phyloP scores from a whole-genome alignment of 306 rosid species.

The Fragaria nilgerrensis region DNA sequence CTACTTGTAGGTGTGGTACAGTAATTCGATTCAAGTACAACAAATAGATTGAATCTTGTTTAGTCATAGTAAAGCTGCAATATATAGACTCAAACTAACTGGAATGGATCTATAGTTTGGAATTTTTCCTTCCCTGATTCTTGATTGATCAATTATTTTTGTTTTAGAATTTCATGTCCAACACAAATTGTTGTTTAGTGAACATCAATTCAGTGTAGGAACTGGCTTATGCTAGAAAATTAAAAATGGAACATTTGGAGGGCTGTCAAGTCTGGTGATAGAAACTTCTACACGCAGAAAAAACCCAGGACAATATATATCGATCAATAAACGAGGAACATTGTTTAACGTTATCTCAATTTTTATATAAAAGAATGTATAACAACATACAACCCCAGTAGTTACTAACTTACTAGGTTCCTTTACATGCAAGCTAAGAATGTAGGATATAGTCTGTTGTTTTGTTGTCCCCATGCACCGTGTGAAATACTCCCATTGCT shows the following conservation, averaged over 20 bases:
- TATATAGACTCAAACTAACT: not conserved
- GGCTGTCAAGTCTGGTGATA: not conserved
- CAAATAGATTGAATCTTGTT: not conserved
- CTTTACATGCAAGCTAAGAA: not conserved
- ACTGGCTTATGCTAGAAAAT: not conserved
- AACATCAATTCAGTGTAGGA: not conserved
- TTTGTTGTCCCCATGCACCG: not conserved
- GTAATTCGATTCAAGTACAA: not conserved
- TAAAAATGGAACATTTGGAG: not conserved
- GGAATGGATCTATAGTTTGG: not conserved
- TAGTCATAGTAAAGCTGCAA: not conserved
- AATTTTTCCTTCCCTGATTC: not conserved
- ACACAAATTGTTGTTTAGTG: not conserved
- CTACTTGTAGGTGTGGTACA: not conserved
- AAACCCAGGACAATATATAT: not conserved
- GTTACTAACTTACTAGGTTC: not conserved
- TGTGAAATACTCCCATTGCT: slow-evolving; percentile 3
- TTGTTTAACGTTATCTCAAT: not conserved
- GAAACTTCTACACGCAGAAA: not conserved
- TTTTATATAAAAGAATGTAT: not conserved
- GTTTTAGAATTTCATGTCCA: not conserved
- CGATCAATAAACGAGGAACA: not conserved
- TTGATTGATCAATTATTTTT: not conserved
- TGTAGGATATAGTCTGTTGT: not conserved
- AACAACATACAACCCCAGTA: not conserved